Conservation (phyloP, 345 rosid species). For the Hirschfeldia incana region DNA sequence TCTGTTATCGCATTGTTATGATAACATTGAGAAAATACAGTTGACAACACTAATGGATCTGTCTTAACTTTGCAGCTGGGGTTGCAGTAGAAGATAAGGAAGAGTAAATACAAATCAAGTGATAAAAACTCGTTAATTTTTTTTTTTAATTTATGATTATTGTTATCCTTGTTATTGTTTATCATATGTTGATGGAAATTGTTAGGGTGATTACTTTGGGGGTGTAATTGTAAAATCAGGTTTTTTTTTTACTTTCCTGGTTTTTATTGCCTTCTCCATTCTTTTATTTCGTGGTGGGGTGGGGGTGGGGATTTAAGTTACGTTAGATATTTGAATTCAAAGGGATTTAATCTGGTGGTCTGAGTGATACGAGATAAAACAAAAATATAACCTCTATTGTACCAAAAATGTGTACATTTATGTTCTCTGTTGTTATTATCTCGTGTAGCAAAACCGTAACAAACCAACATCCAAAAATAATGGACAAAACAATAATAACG, state of each 20-base stretch:
- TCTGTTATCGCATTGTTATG: background rate
- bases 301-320: no score
- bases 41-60: slow-evolving; percentile 8
- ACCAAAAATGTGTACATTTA: background rate
- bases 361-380: background rate
- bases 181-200: slow-evolving; percentile 1
- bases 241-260: slow-evolving; percentile 16
- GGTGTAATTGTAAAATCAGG: slow-evolving; percentile 38
- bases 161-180: background rate
- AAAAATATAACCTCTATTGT: background rate
- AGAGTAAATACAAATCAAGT: slow-evolving; percentile 28
- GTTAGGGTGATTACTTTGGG: slow-evolving; percentile 33
- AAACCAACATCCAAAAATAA: background rate
- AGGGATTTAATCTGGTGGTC: no score
- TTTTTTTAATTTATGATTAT: slow-evolving; percentile 7
- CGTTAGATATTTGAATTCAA: background rate
- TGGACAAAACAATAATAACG: background rate
- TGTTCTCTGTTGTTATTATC: background rate
- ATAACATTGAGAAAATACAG: slow-evolving; percentile 4
- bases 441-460: background rate
- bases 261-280: background rate
- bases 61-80: slow-evolving; percentile 27
- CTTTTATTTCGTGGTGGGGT: background rate
- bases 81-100: slow-evolving; percentile 27
- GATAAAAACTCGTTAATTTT: background rate